phyloP scores from a whole-genome alignment of 768 basidiomycete species.

The Kwoniella pini region DNA sequence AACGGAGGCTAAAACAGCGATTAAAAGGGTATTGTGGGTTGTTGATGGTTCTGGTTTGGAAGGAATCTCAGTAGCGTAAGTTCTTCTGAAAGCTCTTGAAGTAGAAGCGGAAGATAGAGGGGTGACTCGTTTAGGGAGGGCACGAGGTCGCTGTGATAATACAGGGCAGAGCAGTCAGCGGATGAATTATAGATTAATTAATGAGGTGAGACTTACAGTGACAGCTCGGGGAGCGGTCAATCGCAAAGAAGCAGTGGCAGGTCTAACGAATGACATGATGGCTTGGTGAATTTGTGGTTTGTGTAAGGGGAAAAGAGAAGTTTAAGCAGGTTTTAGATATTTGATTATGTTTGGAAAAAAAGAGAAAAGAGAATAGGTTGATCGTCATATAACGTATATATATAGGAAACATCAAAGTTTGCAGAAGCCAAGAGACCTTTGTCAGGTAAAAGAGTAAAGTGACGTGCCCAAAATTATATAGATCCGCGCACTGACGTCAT shows the following conservation, averaged over 20 bases:
- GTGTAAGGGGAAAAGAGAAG: too few relatives aligned
- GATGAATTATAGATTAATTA: background rate
- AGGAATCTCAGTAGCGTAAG: conserved; percentile 19
- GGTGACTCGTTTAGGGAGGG: conserved; percentile 6
- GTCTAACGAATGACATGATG: conserved; percentile 25
- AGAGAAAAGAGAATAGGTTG: too few relatives aligned
- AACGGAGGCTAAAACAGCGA: conserved; percentile 46
- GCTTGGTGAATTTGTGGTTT: too few relatives aligned
- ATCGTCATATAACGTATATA: too few relatives aligned
- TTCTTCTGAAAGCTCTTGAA: conserved; percentile 16
- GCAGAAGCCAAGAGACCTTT: too few relatives aligned
- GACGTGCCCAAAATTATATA: background rate
- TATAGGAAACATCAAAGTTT: too few relatives aligned
- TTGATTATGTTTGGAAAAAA: too few relatives aligned
- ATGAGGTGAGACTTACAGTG: conserved; percentile 5
- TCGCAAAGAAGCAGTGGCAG: conserved; percentile 28
- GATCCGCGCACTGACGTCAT: conserved; percentile 1
- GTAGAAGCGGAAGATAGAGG: conserved; percentile 1
- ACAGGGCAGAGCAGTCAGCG: too few relatives aligned
- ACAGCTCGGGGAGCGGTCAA: conserved; percentile 14
- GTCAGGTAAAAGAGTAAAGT: background rate
- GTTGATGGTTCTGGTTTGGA: conserved; percentile 6
- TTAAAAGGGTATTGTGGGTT: conserved; percentile 31
- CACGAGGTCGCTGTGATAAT: conserved; percentile 18
- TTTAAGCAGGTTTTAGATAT: too few relatives aligned